Base-by-base conservation (phyloP, 176 grass and related monocot species). In the Metroxylon sagu region DNA sequence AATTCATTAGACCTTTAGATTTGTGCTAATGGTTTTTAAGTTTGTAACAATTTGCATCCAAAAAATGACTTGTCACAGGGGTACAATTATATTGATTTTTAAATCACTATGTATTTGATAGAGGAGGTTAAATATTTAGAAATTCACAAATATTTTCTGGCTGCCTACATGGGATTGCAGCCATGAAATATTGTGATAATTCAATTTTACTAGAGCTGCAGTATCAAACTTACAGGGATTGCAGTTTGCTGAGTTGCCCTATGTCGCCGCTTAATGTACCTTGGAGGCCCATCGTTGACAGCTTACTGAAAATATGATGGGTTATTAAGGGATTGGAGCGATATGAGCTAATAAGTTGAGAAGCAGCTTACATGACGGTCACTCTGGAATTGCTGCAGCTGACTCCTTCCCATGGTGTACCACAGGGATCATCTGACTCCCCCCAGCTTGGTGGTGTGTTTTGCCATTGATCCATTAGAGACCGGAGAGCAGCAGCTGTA, bases 211-310 rank as follows among this genome's bases (percentile, higher is more conserved):
- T 27, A 35, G 5, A 18, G 49, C 57, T 52, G 16, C 14, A 48
- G 19, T 12, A 66, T 18, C 65, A 48, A 14, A 95, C 83, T 90
- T 55, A 95, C 86, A 95, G 5, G 60, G 6, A 4, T 28, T 0
- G 71, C 43, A 95, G 56, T 50, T 84, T 66, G 16, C 77, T 81
- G 31, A 95, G 69, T 39, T 54, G 76, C 53, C 74, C 83, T 12
- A 95, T 90, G 16, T 84, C 80, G 28, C 80, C 69, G 2, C 74
- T 66, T 28, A 95, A 72, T 60, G 64, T 82, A 26, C 91, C 86
- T 49, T 29, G 0, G 23, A 90, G 71, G 59, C 59, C 4, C 83
- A 95, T 85, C 39, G 54, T 79, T 18, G 87, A 95, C 4, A 90
- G 27, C 61, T 74, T 84, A 31, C 91, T 95, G 83, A 3, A 4